A percentile compares a stretch with the other conserved stretches of the same genome.
Conservation (phyloP, 345 rosid genomes). For the Raphanus sativus region DNA sequence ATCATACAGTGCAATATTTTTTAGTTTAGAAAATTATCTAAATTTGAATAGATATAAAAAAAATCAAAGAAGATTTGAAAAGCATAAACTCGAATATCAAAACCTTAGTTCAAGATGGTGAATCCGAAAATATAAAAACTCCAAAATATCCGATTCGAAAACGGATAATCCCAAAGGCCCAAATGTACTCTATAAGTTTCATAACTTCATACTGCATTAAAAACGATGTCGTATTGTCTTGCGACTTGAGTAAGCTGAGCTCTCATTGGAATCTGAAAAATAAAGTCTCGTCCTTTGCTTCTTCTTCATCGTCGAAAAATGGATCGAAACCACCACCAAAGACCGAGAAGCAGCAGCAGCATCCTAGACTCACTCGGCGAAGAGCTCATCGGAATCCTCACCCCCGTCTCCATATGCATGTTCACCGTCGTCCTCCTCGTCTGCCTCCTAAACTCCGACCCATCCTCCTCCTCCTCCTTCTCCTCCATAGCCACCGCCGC, state of each 20-base stretch:
- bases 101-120: too few relatives aligned
- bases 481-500: slow-evolving; percentile 73
- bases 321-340: slow-evolving; percentile 54
- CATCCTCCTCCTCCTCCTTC: slow-evolving; percentile 55
- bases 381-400: slow-evolving; percentile 78
- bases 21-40: too few relatives aligned
- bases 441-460: slow-evolving; percentile 56
- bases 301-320: slow-evolving; percentile 27
- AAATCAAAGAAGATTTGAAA: too few relatives aligned
- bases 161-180: too few relatives aligned
- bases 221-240: background rate
- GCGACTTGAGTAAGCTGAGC: background rate
- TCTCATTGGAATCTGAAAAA: background rate
- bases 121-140: too few relatives aligned
- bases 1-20: too few relatives aligned
- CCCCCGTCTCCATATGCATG: slow-evolving; percentile 92
- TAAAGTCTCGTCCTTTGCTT: background rate
- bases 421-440: slow-evolving; percentile 78
- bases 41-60: too few relatives aligned
- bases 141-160: too few relatives aligned
- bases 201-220: background rate
- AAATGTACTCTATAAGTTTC: too few relatives aligned
- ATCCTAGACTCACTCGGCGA: slow-evolving; percentile 67
- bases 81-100: too few relatives aligned
- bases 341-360: slow-evolving; percentile 47